phyloP scores from a whole-genome alignment of 768 basidiomycete species.

The Hebeloma cylindrosporum region DNA sequence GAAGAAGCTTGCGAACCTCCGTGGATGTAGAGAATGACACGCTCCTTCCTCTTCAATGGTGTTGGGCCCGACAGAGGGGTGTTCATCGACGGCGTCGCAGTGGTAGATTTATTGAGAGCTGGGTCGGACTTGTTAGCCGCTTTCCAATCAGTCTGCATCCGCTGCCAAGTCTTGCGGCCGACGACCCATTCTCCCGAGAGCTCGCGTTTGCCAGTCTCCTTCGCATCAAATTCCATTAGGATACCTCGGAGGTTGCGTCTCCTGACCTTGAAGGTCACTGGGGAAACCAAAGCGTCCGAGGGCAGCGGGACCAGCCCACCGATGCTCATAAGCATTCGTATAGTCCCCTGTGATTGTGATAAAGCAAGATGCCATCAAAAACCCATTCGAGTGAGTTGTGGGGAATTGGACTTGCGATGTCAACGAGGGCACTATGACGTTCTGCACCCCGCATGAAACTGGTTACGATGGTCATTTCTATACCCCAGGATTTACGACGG shows the following conservation, averaged over 20 bases:
- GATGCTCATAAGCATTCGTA: slow-evolving; percentile 71
- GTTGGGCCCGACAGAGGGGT: slow-evolving; percentile 11
- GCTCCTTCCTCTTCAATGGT: slow-evolving; percentile 52
- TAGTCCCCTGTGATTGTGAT: slow-evolving; percentile 37
- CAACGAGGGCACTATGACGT: slow-evolving; percentile 77
- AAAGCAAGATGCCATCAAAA: slow-evolving; percentile 2
- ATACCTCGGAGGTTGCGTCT: slow-evolving; percentile 76
- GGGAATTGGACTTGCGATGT: slow-evolving; percentile 64
- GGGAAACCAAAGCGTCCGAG: slow-evolving; percentile 91
- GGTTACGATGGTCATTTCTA: slow-evolving; percentile 90
- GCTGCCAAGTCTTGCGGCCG: slow-evolving; percentile 87
- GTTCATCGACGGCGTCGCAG: slow-evolving; percentile 6
- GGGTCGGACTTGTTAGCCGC: slow-evolving; percentile 32
- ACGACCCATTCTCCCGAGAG: slow-evolving; percentile 96
- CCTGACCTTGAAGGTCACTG: slow-evolving; percentile 86
- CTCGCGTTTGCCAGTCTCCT: slow-evolving; percentile 77
- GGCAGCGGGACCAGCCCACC: slow-evolving; percentile 83
- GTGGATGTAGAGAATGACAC: slow-evolving; percentile 91
- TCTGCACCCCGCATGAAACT: slow-evolving; percentile 83
- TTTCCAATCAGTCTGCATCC: slow-evolving; percentile 81
- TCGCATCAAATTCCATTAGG: slow-evolving; percentile 67
- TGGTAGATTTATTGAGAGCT: slow-evolving; percentile 10
- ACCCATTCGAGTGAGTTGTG: slow-evolving; percentile 2
- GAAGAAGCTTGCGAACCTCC: slow-evolving; percentile 61
- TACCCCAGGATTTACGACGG: slow-evolving; percentile 87